phyloP scores from a whole-genome alignment of 2,329 filamentous ascomycete species.

The Thelonectria olida region DNA sequence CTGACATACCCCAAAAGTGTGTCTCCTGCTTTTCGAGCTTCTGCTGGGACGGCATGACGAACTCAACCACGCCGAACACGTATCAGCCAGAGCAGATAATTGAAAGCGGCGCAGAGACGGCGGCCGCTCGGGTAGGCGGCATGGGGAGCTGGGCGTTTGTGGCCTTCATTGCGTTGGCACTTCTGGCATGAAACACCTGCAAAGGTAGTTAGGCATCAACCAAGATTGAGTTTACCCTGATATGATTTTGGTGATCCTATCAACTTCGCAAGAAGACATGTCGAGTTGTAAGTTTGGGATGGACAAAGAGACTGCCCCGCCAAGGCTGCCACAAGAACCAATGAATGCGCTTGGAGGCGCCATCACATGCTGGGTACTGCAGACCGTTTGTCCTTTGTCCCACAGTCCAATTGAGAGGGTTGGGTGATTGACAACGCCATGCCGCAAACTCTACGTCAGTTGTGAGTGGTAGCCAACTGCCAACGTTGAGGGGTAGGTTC shows the following conservation, averaged over 20 bases:
- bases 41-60: constrained; percentile 82
- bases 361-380: too few species aligned
- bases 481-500: not conserved
- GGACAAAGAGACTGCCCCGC: not conserved
- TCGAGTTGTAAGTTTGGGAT: not conserved
- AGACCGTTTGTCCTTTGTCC: too few species aligned
- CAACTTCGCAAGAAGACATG: not conserved
- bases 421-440: not conserved
- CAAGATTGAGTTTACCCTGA: too few species aligned
- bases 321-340: not conserved
- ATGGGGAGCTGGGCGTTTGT: not conserved
- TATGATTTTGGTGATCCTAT: not conserved
- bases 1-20: constrained; percentile 73
- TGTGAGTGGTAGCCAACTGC: not conserved
- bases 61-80: constrained; percentile 39
- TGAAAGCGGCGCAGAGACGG: not conserved
- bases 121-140: not conserved
- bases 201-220: too few species aligned
- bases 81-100: constrained; percentile 52
- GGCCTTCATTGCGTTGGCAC: not conserved
- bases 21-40: constrained; percentile 77
- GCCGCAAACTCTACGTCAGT: not conserved
- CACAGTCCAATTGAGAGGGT: too few species aligned
- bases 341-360: too few species aligned
- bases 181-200: not conserved